phyloP scores from a whole-genome alignment of 345 rosid species.

The Iberis pinnata region DNA sequence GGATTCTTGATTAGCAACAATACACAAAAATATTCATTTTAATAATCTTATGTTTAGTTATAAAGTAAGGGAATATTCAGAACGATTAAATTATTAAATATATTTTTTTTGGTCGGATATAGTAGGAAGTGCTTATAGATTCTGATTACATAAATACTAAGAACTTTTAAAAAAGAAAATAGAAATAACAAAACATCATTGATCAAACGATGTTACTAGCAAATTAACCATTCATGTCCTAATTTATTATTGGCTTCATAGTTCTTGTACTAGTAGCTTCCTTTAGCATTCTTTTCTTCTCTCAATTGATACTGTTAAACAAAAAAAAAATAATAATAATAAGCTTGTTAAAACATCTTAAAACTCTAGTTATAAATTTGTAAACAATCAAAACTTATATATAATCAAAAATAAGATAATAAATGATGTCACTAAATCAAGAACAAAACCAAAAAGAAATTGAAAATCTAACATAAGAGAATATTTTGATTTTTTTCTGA shows the following conservation, averaged over 20 bases:
- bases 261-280: conserved; percentile 18
- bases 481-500: too few relatives aligned
- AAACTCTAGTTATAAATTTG: too few relatives aligned
- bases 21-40: too few relatives aligned
- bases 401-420: too few relatives aligned
- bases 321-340: neutral
- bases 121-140: neutral
- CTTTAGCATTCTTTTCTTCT: neutral
- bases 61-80: neutral
- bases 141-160: conserved; percentile 3
- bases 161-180: conserved; percentile 2
- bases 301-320: conserved; percentile 20
- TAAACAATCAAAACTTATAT: too few relatives aligned
- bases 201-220: conserved; percentile 2
- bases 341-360: too few relatives aligned
- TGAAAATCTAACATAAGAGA: too few relatives aligned
- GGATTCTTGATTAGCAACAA: too few relatives aligned
- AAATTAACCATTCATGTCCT: conserved; percentile 20
- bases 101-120: neutral
- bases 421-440: too few relatives aligned
- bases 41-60: too few relatives aligned
- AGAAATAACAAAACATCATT: conserved; percentile 17
- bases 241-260: conserved; percentile 8
- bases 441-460: too few relatives aligned
- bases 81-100: neutral